Base-by-base conservation (phyloP, 805 yeast species). In the Candida qinlingensis region DNA sequence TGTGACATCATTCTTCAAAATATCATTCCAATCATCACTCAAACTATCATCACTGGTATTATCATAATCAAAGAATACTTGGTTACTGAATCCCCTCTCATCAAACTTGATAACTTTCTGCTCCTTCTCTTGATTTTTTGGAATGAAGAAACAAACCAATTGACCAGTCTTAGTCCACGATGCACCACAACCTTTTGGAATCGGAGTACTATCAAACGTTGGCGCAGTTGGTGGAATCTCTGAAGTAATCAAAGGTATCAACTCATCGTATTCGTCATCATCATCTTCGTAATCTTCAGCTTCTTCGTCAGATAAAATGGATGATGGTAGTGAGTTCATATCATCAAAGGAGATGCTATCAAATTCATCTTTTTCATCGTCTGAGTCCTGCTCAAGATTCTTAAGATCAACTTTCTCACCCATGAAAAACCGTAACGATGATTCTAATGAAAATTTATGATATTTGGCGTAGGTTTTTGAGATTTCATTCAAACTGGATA, bases 151-250 rank as follows among this genome's bases (percentile, higher is more conserved):
- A 60, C 96, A 87, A 1, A 91, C 84, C 44, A 91, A 69, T 50
- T 80, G 80, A 0, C 97, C 97, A 4, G 79, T 76, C 10, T 80
- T 75, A 0, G 95, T 75, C 96, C 97, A 91, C 1, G 80, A 71
- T 0, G 96, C 97, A 8, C 97, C 97, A 69, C 96, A 91, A 8
- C 90, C 94, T 60, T 87, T 90, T 0, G 97, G 97, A 11, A 91
- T 76, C 0, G 97, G 97, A 0, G 96, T 87, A 38, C 88, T 83
- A 60, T 88, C 96, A 58, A 81, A 77, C 4, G 72, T 58, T 1
- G 71, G 68, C 31, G 59, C 60, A 25, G 58, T 19, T n/a, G 39
- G n/a, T 7, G 26, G 26, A 1, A 39, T 19, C 12, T 47, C 54
- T 9, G 53, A 41, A 28, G 49, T 36, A 37, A 47, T 39, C 53